phyloP scores from a whole-genome alignment of 805 yeast species.

The Saccharomyces eubayanus region DNA sequence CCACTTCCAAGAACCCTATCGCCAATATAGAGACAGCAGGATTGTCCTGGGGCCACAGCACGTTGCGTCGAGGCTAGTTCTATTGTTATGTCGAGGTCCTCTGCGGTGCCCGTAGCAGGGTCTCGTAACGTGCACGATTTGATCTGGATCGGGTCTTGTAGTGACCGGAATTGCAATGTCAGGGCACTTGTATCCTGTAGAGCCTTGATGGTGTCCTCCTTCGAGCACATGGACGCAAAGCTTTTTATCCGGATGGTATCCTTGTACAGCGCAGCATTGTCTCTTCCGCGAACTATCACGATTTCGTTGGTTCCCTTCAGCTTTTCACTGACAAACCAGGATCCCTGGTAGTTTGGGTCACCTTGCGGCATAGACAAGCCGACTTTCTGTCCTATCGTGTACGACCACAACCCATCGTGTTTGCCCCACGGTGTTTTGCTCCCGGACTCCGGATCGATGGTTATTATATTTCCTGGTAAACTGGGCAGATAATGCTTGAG shows the following conservation, averaged over 20 bases:
- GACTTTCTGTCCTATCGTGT: constrained; percentile 82
- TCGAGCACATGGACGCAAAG: constrained; percentile 22
- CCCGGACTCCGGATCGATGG: constrained; percentile 32
- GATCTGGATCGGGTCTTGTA: constrained; percentile 50
- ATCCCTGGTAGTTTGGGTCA: constrained; percentile 61
- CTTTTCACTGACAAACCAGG: constrained; percentile 83
- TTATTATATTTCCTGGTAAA: constrained; percentile 71
- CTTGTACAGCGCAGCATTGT: constrained; percentile 48
- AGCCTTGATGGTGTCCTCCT: neutral
- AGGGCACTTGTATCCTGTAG: constrained; percentile 18
- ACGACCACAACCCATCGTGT: constrained; percentile 87
- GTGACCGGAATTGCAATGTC: constrained; percentile 61
- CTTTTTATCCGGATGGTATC: constrained; percentile 35
- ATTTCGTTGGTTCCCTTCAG: constrained; percentile 56
- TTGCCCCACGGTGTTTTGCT: constrained; percentile 70
- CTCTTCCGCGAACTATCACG: constrained; percentile 65
- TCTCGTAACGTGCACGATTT: constrained; percentile 13
- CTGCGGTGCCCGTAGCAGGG: constrained; percentile 5
- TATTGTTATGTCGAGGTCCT: constrained; percentile 25
- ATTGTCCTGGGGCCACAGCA: constrained; percentile 89
- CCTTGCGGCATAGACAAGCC: constrained; percentile 84
- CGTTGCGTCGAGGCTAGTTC: constrained; percentile 40
- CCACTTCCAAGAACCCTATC: constrained; percentile 66
- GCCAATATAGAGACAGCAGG: constrained; percentile 60
- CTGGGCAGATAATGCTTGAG: constrained; percentile 65